Conservation (phyloP, 2,329 filamentous ascomycete genomes). For the Akanthomyces muscarius region DNA sequence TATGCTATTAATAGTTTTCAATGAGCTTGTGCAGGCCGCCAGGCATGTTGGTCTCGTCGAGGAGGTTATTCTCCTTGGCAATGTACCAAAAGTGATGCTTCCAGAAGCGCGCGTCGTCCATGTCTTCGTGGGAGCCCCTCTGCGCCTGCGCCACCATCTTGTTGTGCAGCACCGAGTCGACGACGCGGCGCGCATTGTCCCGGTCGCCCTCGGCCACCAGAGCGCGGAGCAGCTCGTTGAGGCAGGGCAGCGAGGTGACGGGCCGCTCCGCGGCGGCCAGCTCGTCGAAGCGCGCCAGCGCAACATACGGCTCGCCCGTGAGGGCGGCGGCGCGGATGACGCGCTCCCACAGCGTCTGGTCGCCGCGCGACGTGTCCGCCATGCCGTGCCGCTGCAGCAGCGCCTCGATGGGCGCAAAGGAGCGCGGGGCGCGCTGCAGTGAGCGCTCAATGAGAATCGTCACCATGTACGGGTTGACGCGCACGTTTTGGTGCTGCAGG, state of each 20-base stretch:
- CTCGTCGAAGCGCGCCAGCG: slow-evolving; percentile 46
- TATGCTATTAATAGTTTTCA: not conserved
- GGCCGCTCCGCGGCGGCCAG: slow-evolving; percentile 37
- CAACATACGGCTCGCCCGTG: slow-evolving; percentile 45
- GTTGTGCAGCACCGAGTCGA: slow-evolving; percentile 28
- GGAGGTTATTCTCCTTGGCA: slow-evolving; percentile 38
- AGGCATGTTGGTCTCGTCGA: slow-evolving; percentile 26
- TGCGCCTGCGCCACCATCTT: slow-evolving; percentile 23
- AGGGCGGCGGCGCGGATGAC: slow-evolving; percentile 63
- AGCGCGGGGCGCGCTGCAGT: slow-evolving; percentile 55
- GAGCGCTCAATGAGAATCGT: slow-evolving; percentile 69
- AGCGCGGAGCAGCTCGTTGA: slow-evolving; percentile 39
- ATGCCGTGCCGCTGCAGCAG: slow-evolving; percentile 57
- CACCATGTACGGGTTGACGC: slow-evolving; percentile 63
- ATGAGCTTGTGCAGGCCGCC: slow-evolving; percentile 20
- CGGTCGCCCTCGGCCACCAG: slow-evolving; percentile 26
- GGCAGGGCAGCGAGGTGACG: slow-evolving; percentile 39
- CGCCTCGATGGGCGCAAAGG: slow-evolving; percentile 55
- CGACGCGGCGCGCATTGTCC: slow-evolving; percentile 31
- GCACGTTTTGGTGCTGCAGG: slow-evolving; percentile 52
- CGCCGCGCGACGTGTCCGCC: slow-evolving; percentile 33
- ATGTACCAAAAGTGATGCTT: slow-evolving; percentile 49
- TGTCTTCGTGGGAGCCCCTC: slow-evolving; percentile 20
- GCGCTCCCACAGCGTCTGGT: slow-evolving; percentile 66
- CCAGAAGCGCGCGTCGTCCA: slow-evolving; percentile 36